Evolutionary conservation across 1,139 yeast genomes (phyloP).

Genomic region (Yamadazyma trypodendri): DNA sequence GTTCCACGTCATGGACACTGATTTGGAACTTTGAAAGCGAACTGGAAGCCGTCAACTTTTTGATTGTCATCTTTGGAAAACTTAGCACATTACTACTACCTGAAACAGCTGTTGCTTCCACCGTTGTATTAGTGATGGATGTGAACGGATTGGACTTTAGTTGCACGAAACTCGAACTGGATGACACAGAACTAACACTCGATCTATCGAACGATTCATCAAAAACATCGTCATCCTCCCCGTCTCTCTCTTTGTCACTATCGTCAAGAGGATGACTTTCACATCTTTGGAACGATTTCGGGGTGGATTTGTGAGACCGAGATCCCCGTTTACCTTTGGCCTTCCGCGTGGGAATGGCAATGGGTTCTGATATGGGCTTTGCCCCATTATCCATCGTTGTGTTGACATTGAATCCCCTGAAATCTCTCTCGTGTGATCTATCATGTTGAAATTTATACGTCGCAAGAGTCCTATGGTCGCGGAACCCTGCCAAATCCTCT

Average conservation of each 20-base stretch:
- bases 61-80: constrained; percentile 2
- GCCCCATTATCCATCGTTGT: neutral
- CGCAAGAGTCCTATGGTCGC: no score
- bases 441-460: no score
- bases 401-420: no score
- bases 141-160: constrained; percentile 3
- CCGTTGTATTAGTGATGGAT: constrained; percentile 3
- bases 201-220: constrained; percentile 13
- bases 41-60: neutral
- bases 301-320: constrained; percentile 1
- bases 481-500: no score
- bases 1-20: neutral
- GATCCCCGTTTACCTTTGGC: neutral
- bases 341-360: neutral
- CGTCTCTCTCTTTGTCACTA: constrained; percentile 13
- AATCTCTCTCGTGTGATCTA: no score
- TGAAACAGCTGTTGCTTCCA: neutral
- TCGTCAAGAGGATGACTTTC: constrained; percentile 11
- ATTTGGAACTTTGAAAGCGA: constrained; percentile 1
- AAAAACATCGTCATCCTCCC: constrained; percentile 12
- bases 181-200: constrained; percentile 3
- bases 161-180: constrained; percentile 4
- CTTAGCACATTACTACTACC: constrained; percentile 1
- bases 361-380: neutral
- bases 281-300: constrained; percentile 3